phyloP scores from a whole-genome alignment of 305 asterid genomes.

The Solanum chacoense region DNA sequence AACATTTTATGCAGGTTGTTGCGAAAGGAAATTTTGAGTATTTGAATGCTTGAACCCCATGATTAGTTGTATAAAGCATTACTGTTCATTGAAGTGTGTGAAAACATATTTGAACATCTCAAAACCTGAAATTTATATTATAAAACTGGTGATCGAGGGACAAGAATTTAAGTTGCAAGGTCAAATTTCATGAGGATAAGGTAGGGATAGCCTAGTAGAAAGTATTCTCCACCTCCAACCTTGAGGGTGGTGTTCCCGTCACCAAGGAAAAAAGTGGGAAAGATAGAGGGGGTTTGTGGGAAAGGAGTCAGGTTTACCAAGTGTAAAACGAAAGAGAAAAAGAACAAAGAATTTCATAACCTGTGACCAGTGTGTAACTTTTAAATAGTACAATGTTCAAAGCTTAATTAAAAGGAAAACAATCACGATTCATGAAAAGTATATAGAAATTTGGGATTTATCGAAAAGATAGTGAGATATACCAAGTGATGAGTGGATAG shows the following conservation, averaged over 20 bases:
- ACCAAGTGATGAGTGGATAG: background rate
- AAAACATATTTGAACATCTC: background rate
- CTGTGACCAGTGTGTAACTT: background rate
- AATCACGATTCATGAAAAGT: background rate
- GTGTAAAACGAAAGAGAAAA: background rate
- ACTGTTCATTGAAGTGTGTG: background rate
- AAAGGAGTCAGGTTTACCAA: background rate
- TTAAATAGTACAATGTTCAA: background rate
- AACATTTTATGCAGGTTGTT: background rate
- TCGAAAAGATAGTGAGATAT: background rate
- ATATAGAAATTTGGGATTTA: background rate
- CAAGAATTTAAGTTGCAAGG: background rate
- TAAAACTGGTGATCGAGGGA: background rate
- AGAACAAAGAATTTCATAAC: background rate
- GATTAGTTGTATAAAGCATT: background rate
- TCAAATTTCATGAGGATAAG: background rate
- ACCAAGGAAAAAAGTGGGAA: background rate
- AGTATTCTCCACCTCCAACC: background rate
- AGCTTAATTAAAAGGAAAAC: background rate
- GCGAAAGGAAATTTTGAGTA: background rate
- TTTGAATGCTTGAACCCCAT: background rate
- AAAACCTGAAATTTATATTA: background rate
- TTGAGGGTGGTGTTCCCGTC: background rate
- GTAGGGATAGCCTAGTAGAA: background rate
- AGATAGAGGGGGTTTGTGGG: background rate